Evolutionary conservation across 2,329 filamentous ascomycete species (phyloP).

Genomic region (Fusarium ambrosium): DNA sequence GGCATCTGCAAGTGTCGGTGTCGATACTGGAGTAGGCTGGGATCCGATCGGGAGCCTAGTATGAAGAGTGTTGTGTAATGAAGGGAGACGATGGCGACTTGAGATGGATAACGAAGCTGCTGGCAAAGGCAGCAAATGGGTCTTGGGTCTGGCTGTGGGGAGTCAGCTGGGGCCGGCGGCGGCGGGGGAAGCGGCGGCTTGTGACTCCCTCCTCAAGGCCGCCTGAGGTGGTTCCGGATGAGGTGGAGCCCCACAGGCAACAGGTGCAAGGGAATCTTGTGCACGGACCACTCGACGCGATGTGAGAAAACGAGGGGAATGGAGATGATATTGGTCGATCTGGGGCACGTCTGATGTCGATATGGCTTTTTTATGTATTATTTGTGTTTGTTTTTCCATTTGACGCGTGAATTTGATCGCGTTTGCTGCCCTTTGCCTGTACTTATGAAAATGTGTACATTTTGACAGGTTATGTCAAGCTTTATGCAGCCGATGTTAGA

Average conservation of each 20-base stretch:
- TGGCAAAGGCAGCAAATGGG: slow-evolving; percentile 24
- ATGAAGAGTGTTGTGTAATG: slow-evolving; percentile 7
- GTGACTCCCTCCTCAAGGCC: slow-evolving; percentile 33
- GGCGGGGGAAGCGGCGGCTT: slow-evolving; percentile 31
- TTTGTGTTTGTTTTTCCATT: fast-evolving
- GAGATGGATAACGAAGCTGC: slow-evolving; percentile 19
- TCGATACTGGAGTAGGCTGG: slow-evolving; percentile 1
- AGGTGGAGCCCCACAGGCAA: slow-evolving; percentile 27
- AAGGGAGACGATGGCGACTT: slow-evolving; percentile 17
- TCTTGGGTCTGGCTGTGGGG: slow-evolving; percentile 21
- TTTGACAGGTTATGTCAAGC: background rate
- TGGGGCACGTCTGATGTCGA: background rate
- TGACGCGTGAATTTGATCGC: background rate
- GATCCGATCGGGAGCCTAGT: background rate
- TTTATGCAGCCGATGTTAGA: no score
- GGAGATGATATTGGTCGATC: slow-evolving; percentile 10
- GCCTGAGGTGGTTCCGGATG: slow-evolving; percentile 17
- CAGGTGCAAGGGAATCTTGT: slow-evolving; percentile 21
- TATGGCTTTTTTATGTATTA: background rate
- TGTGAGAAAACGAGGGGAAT: slow-evolving; percentile 8
- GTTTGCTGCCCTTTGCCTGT: background rate
- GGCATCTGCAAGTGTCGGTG: slow-evolving; percentile 21
- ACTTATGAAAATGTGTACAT: background rate
- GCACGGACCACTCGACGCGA: slow-evolving; percentile 33
- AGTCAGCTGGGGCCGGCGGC: slow-evolving; percentile 41